Evolutionary conservation across 2,329 filamentous ascomycete genomes (phyloP).

Genomic region (Aurifilum marmelostoma): DNA sequence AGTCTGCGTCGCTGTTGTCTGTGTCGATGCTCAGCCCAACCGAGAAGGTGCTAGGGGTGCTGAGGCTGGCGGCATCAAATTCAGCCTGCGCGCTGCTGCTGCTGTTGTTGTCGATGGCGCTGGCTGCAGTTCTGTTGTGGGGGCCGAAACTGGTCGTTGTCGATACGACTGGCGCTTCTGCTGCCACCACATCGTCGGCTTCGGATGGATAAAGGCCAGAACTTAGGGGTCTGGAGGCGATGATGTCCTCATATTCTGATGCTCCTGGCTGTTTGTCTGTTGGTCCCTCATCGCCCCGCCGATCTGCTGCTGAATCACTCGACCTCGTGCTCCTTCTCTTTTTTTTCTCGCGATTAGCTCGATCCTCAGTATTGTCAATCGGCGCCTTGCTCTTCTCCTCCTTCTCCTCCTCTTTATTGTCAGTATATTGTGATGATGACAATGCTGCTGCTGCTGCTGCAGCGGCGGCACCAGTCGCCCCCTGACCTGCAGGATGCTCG

Average conservation of each 20-base stretch:
- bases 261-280: background rate
- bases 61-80: conserved; percentile 18
- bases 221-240: background rate
- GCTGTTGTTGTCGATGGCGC: conserved; percentile 4
- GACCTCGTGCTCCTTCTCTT: background rate
- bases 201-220: background rate
- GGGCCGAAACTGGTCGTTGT: background rate
- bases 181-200: background rate
- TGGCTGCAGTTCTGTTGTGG: background rate
- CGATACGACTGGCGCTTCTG: background rate
- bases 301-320: background rate
- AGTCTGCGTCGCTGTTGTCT: conserved; percentile 25
- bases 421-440: too few species aligned
- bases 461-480: background rate
- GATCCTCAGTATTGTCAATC: background rate
- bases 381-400: background rate
- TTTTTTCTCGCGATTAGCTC: background rate
- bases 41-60: conserved; percentile 23
- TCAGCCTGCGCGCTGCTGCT: conserved; percentile 19
- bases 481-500: background rate
- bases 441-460: too few species aligned
- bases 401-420: background rate
- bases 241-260: background rate
- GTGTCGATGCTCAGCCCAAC: conserved; percentile 25
- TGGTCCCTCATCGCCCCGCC: background rate